Evolutionary conservation across 2,329 filamentous ascomycete species (phyloP), one percentile per base, ranked within the genome.

Genomic region (Clonostachys rhizophaga): DNA sequence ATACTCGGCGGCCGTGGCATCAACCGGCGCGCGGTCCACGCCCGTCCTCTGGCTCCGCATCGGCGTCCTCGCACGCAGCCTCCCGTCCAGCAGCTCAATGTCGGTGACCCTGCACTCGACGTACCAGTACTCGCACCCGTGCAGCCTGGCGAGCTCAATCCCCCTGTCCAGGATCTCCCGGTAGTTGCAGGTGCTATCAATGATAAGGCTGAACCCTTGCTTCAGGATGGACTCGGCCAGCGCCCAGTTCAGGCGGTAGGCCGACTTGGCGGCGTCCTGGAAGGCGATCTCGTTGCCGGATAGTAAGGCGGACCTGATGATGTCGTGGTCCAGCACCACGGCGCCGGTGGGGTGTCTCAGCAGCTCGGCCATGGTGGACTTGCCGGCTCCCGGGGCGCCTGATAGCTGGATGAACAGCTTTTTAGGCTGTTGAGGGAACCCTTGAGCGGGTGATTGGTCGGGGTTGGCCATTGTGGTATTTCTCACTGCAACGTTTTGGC

Each of bases 141-240:
- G 20, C 20, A n/a, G 16, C 16, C 20, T 4, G 5, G 66, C 62
- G 3, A 67, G 56, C 7, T 51, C 53, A 5, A 45, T 47, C 3
- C 67, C 66, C 6, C 49, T 39, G 14, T 62, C 57, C 30, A 68
- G 47, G 3, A 59, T 52, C 49, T 64, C 55, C 11, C 53, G 42
- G 52, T 54, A 67, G 49, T 67, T 67, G 54, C 64, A 70, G 33
- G 60, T 58, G 47, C 64, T 66, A 51, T 70, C 66, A 14, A 70
- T 56, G 46, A 69, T 61, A 50, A 69, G 57, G 46, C 46, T 52
- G 11, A 52, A 50, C 3, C 59, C 62, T 49, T 70, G 67, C 30
- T 56, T 60, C 42, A 67, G 55, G 33, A 63, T 30, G 37, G 65
- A 58, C 34, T 62, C 52, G 30, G 64, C 66, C 3, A 70, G 55